These are phyloP conservation scores for Fraxinus anomala DNA, from an alignment of 257 asterid genomes.

Conservation along the genomic window DNA sequence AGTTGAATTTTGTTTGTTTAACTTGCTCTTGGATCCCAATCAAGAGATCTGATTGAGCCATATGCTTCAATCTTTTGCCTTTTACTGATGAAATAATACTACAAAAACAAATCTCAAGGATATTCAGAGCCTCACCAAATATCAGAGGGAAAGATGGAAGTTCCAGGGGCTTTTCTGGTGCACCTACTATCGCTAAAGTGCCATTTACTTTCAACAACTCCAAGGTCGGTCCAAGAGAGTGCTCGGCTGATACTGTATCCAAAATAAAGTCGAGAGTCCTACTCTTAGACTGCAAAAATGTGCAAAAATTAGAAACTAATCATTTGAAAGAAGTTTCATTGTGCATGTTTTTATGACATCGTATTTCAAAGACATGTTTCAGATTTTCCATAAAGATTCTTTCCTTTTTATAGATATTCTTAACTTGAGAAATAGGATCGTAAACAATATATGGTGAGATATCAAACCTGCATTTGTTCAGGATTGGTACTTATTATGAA, in stretches of 20 bases:
- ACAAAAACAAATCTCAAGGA: not conserved
- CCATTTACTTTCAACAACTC: constrained; percentile 78
- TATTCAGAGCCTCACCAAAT: constrained; percentile 46
- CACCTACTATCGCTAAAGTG: constrained; percentile 71
- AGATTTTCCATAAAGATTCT: too few relatives aligned
- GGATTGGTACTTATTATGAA: constrained; percentile 62
- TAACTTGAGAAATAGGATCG: too few relatives aligned
- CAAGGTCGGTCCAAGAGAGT: constrained; percentile 65
- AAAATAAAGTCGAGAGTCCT: constrained; percentile 68
- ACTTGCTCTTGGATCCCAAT: not conserved
- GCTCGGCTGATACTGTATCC: constrained; percentile 76
- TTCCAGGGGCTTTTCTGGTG: constrained; percentile 77
- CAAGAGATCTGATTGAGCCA: not conserved
- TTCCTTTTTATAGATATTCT: too few relatives aligned
- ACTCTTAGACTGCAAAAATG: constrained; percentile 44
- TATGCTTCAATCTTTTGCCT: not conserved
- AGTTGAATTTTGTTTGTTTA: not conserved
- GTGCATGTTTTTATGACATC: not conserved
- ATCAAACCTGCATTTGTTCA: constrained; percentile 66
- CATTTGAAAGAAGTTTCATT: not conserved
- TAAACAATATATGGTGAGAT: not conserved
- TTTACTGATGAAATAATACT: not conserved
- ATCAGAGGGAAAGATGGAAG: constrained; percentile 78
- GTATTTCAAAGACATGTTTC: too few relatives aligned
- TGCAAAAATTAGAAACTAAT: not conserved